These are phyloP conservation scores for Trichoderma sp. DNA, from an alignment of 2,329 filamentous ascomycete genomes.

Conservation along the genomic window DNA sequence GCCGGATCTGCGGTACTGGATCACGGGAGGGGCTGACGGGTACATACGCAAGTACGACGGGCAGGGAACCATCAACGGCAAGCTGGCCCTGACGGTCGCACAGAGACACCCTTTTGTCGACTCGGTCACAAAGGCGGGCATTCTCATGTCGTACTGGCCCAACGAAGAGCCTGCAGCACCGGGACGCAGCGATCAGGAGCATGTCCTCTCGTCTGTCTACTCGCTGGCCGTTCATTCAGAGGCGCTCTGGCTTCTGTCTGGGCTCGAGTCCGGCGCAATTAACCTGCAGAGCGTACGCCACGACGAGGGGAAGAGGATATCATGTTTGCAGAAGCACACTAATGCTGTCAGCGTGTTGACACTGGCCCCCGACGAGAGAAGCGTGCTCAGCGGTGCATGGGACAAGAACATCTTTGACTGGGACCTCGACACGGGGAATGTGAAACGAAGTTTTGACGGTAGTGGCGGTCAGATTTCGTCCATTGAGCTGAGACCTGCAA, in stretches of 20 bases:
- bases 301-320: slow-evolving; percentile 89
- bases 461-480: slow-evolving; percentile 83
- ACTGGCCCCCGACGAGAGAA: slow-evolving; percentile 80
- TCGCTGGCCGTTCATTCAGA: slow-evolving; percentile 88
- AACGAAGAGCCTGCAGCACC: slow-evolving; percentile 74
- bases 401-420: slow-evolving; percentile 93
- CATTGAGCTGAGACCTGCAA: slow-evolving; percentile 80
- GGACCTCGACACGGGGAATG: slow-evolving; percentile 85
- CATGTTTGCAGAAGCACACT: slow-evolving; percentile 77
- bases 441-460: slow-evolving; percentile 73
- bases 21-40: slow-evolving; percentile 90
- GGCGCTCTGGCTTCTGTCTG: slow-evolving; percentile 87
- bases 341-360: slow-evolving; percentile 89
- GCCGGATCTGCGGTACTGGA: slow-evolving; percentile 91
- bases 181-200: slow-evolving; percentile 54
- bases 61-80: slow-evolving; percentile 90
- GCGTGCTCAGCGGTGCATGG: slow-evolving; percentile 90
- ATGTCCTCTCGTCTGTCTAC: slow-evolving; percentile 84
- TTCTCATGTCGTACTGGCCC: slow-evolving; percentile 96
- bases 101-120: slow-evolving; percentile 97
- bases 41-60: slow-evolving; percentile 98
- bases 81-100: slow-evolving; percentile 88
- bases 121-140: slow-evolving; percentile 91
- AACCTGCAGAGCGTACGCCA: slow-evolving; percentile 92
- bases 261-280: slow-evolving; percentile 86